A percentile compares a stretch with the other conserved stretches of the same genome.
Conservation (phyloP, 164 flowering plant species). For the Amborella trichopoda region DNA sequence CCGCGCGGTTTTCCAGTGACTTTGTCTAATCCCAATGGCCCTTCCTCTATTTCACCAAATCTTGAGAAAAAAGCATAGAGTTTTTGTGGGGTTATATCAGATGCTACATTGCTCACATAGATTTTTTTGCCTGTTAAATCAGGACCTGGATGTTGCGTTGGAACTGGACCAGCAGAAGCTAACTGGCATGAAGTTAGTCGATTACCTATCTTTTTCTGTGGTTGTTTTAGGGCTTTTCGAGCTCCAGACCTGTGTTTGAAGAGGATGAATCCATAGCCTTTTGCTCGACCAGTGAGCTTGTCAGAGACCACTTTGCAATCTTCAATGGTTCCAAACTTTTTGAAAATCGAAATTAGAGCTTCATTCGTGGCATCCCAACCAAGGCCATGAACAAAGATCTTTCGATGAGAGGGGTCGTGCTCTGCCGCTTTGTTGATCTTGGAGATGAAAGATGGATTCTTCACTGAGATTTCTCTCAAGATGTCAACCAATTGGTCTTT, state of each 20-base stretch:
- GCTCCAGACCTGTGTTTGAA: conserved; percentile 26
- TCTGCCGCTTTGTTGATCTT: conserved; percentile 36
- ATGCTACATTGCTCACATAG: conserved; percentile 23
- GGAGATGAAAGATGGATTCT: conserved; percentile 16
- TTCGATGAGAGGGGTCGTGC: conserved; percentile 29
- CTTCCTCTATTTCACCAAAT: conserved; percentile 31
- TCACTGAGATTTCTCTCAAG: conserved; percentile 17
- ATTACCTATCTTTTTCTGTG: conserved; percentile 34
- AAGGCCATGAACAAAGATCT: conserved; percentile 41
- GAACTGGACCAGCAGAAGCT: conserved; percentile 23
- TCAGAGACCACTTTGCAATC: conserved; percentile 29
- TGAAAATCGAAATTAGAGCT: conserved; percentile 17
- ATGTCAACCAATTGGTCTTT: conserved; percentile 42
- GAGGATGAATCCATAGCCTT: conserved; percentile 35
- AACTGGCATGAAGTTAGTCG: conserved; percentile 34
- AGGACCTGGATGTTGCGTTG: neutral
- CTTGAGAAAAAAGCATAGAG: conserved; percentile 18
- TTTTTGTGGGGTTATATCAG: conserved; percentile 13
- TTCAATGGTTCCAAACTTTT: conserved; percentile 27
- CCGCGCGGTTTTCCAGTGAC: conserved; percentile 27
- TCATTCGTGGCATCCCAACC: conserved; percentile 37
- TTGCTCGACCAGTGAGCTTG: conserved; percentile 28
- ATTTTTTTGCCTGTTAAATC: conserved; percentile 15
- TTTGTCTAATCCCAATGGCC: conserved; percentile 29
- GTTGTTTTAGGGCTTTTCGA: conserved; percentile 23